A percentile compares a stretch with the other conserved stretches of the same genome.
Conservation (phyloP, 2,329 filamentous ascomycete genomes). For the Cyphellophora europaea region DNA sequence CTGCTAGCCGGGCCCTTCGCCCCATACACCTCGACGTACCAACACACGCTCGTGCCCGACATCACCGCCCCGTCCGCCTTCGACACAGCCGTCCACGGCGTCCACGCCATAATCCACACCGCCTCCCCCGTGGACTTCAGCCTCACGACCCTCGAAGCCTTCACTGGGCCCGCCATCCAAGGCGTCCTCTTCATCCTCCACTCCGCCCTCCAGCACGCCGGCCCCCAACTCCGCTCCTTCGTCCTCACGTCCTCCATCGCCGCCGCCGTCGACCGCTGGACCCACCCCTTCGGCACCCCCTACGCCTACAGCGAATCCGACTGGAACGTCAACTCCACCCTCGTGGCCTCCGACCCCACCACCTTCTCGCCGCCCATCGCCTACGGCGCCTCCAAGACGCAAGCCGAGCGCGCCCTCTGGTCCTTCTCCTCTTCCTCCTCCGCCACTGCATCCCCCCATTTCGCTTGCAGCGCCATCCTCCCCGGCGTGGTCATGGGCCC, state of each 20-base stretch:
- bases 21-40: slow-evolving; percentile 25
- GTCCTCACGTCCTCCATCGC: slow-evolving; percentile 19
- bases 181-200: slow-evolving; percentile 16
- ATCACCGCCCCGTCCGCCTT: slow-evolving; percentile 27
- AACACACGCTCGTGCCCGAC: slow-evolving; percentile 25
- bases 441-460: slow-evolving; percentile 6
- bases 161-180: slow-evolving; percentile 16
- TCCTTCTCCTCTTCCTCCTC: slow-evolving; percentile 15
- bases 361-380: slow-evolving; percentile 13
- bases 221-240: slow-evolving; percentile 14
- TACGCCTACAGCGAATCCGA: slow-evolving; percentile 24
- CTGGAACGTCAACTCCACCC: slow-evolving; percentile 29
- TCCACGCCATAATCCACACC: slow-evolving; percentile 16
- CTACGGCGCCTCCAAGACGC: slow-evolving; percentile 18
- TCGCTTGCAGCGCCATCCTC: slow-evolving; percentile 13
- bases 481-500: slow-evolving; percentile 20
- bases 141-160: slow-evolving; percentile 15
- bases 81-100: slow-evolving; percentile 26
- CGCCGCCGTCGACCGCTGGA: slow-evolving; percentile 16
- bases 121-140: slow-evolving; percentile 15
- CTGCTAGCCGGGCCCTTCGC: slow-evolving; percentile 20
- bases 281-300: slow-evolving; percentile 6
- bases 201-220: slow-evolving; percentile 9
- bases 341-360: slow-evolving; percentile 15
- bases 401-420: slow-evolving; percentile 17